These are phyloP conservation scores for Chlamydomonas asymmetrica DNA, from an alignment of 139 green algal species.

Conservation along the genomic window DNA sequence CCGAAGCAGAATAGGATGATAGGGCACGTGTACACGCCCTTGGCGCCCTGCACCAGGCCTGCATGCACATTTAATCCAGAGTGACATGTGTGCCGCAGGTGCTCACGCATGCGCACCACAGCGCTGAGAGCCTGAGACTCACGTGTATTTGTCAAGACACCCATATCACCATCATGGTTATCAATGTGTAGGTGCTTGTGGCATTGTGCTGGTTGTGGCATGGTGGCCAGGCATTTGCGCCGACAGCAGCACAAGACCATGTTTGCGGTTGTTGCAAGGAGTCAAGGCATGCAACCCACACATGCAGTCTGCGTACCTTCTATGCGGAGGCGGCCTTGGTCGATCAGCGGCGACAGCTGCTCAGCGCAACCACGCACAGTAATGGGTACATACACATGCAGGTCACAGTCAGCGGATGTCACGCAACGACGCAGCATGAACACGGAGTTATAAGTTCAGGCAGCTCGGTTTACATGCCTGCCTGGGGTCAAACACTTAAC, in stretches of 20 bases:
- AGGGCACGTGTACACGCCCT: constrained; percentile 36
- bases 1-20: constrained; percentile 9
- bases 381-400: background rate
- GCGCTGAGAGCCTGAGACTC: background rate
- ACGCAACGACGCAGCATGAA: no score
- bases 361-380: background rate
- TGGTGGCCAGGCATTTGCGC: background rate
- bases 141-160: background rate
- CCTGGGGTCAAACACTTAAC: no score
- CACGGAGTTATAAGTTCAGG: no score
- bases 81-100: background rate
- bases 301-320: constrained; percentile 38
- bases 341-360: constrained; percentile 49
- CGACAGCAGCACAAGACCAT: constrained; percentile 7
- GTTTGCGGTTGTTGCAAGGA: background rate
- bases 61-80: background rate
- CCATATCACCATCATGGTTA: no score
- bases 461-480: no score
- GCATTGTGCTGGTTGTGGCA: no score
- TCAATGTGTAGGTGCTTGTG: no score
- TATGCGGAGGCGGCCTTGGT: constrained; percentile 37
- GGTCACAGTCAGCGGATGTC: background rate
- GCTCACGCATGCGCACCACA: background rate
- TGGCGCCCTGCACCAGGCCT: constrained; percentile 17
- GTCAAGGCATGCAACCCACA: background rate